These are phyloP conservation scores for Hypsizygus marmoreus DNA, from an alignment of 768 basidiomycete genomes.

Conservation along the genomic window DNA sequence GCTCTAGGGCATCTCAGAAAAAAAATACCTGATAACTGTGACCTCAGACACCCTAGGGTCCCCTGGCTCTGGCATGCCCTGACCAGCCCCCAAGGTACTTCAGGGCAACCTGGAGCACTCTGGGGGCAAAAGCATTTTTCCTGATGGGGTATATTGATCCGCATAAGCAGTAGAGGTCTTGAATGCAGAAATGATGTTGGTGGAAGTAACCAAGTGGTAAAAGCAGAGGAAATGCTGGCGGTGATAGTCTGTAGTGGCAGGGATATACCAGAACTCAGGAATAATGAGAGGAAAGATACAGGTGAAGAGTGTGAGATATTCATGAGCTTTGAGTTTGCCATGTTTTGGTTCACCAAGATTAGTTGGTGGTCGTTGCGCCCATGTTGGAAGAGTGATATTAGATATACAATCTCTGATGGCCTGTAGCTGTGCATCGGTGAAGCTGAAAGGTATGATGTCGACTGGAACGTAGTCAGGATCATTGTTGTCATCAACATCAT, in stretches of 20 bases:
- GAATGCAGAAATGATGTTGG: slow-evolving; percentile 26
- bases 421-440: slow-evolving; percentile 12
- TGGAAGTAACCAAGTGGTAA: slow-evolving; percentile 25
- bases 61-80: too few species aligned
- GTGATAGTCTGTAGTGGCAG: slow-evolving; percentile 1
- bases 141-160: not conserved
- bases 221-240: slow-evolving; percentile 20
- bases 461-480: slow-evolving; percentile 4
- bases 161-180: slow-evolving; percentile 15
- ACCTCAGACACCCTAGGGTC: too few species aligned
- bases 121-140: too few species aligned
- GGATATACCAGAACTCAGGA: slow-evolving; percentile 27
- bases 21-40: too few species aligned
- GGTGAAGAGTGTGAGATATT: slow-evolving; percentile 27
- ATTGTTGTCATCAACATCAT: slow-evolving; percentile 11
- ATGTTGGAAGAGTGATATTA: too few species aligned
- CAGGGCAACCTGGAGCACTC: too few species aligned
- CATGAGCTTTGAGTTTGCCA: slow-evolving; percentile 35
- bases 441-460: not conserved
- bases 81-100: too few species aligned
- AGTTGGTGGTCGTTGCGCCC: slow-evolving; percentile 24
- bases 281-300: slow-evolving; percentile 30
- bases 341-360: slow-evolving; percentile 33
- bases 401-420: slow-evolving; percentile 21
- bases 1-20: too few species aligned